Base-by-base conservation (phyloP, 2,329 filamentous ascomycete genomes). In the Neopestalotiopsis rosae region DNA sequence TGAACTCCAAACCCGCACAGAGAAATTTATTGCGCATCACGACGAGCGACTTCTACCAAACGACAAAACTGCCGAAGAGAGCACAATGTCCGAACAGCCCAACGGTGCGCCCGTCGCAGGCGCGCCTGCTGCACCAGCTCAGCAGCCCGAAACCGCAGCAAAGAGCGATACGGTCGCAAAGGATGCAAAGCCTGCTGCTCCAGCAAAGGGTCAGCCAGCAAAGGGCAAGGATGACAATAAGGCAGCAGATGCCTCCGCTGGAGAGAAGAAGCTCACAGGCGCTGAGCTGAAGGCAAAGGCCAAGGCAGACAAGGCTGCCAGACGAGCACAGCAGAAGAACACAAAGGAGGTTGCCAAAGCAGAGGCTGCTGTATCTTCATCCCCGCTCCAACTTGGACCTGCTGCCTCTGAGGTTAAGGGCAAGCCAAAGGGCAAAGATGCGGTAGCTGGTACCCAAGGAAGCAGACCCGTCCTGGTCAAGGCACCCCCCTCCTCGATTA, bases 261-360 rank as follows among this genome's bases (percentile, higher is more conserved):
- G 81, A 17, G 73, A 79, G 24, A 76, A 80, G 74, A 92, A 93
- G 79, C 83, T 93, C 40, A 90, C 92, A 1, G 87, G 88, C 45
- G 94, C 94, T 24, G 92, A 97, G 80, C 79, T 97, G 76, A 98
- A 98, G 83, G 95, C 95, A 76, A 91, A 90, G 79, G 92, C 92
- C 71, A 95, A 97, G 80, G 95, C 94, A 40, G 95, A 98, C 79
- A 98, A 98, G 83, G 92, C 93, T 66, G 94, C 94, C 61, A 88
- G 94, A 70, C 88, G 95, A 83, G 94, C 92, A 63, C 90, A 90
- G 76, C 89, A 87, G 75, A 94, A 91, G 78, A 84, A 84, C 38
- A 84, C 86, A 4, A 87, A 87, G 71, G 81, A 84, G 1, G 81
- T 80, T 68, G 79, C 79, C 24, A 82, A 82, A 12, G 77, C 80